Percentiles rank a stretch among this genome's conserved stretches.
These are phyloP conservation scores for Trichoderma arundinaceum DNA, from an alignment of 2,329 filamentous ascomycete species.

Conservation along the genomic window DNA sequence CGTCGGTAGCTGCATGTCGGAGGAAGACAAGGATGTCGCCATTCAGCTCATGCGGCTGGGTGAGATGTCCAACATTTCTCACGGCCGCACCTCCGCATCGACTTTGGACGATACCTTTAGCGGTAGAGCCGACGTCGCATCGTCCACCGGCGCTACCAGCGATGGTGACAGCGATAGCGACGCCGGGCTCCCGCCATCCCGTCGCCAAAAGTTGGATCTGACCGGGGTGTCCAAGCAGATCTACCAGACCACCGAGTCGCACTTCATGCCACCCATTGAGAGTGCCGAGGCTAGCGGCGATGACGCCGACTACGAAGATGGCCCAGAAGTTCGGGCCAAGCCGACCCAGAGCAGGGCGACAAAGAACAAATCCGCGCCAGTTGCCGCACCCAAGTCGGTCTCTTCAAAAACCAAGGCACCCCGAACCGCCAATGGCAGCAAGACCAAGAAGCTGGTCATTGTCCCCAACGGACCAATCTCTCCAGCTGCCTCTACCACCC, in stretches of 20 bases:
- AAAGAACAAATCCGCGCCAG: conserved; percentile 50
- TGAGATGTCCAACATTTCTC: conserved; percentile 90
- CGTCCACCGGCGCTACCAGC: conserved; percentile 83
- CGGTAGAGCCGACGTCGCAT: conserved; percentile 82
- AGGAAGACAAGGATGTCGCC: conserved; percentile 91
- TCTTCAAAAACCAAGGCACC: conserved; percentile 52
- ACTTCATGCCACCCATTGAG: conserved; percentile 59
- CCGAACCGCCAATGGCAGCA: conserved; percentile 48
- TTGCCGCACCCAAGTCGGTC: conserved; percentile 41
- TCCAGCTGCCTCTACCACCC: conserved; percentile 66
- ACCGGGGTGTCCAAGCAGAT: conserved; percentile 52
- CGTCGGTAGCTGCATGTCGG: conserved; percentile 93
- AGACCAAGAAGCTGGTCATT: conserved; percentile 58
- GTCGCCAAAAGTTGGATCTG: conserved; percentile 61
- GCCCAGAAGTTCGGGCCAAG: conserved; percentile 52
- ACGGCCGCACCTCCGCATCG: conserved; percentile 90
- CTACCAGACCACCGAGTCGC: conserved; percentile 59
- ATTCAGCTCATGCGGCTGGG: conserved; percentile 96
- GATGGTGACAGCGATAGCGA: conserved; percentile 74
- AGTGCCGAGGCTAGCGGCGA: conserved; percentile 48
- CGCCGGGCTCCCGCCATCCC: conserved; percentile 63
- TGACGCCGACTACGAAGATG: conserved; percentile 44
- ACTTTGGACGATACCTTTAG: conserved; percentile 94
- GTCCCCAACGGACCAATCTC: conserved; percentile 59
- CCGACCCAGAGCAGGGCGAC: conserved; percentile 45